Percentiles rank a stretch among this genome's conserved stretches.
Evolutionary conservation across 768 basidiomycete genomes (phyloP).

Genomic region (Clitopilus passeckerianus): DNA sequence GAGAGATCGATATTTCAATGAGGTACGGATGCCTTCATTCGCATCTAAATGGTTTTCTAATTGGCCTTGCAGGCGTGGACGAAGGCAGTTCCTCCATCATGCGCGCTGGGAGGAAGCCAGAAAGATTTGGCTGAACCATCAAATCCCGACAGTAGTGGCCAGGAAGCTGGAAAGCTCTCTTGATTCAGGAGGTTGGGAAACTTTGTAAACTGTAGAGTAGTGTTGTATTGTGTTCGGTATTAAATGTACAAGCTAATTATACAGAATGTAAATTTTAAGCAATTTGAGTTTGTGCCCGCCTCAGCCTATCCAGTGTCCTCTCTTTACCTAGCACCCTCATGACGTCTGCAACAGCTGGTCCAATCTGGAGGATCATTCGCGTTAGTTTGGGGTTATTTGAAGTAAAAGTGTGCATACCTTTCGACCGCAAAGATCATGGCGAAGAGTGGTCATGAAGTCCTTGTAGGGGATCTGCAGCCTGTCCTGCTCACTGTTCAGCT

Average conservation of each 20-base stretch:
- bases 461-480: conserved; percentile 36
- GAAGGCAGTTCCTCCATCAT: conserved; percentile 81
- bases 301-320: conserved; percentile 32
- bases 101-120: conserved; percentile 90
- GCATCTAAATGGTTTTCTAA: neutral
- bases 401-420: conserved; percentile 44
- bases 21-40: conserved; percentile 47
- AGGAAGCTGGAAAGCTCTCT: conserved; percentile 82
- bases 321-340: conserved; percentile 38
- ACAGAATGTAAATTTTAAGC: neutral
- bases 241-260: neutral
- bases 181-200: conserved; percentile 94
- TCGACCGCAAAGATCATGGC: conserved; percentile 78
- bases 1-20: conserved; percentile 90
- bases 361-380: conserved; percentile 28
- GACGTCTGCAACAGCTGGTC: conserved; percentile 41
- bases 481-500: conserved; percentile 42
- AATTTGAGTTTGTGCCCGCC: conserved; percentile 3
- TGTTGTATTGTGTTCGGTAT: neutral
- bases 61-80: conserved; percentile 58
- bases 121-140: conserved; percentile 86
- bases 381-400: too few species aligned
- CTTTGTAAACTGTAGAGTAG: conserved; percentile 37
- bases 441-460: conserved; percentile 63
- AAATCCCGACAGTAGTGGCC: conserved; percentile 86